Evolutionary conservation across 1,284 basidiomycete species (phyloP).

Genomic region (Sphaerobolus stellatus): DNA sequence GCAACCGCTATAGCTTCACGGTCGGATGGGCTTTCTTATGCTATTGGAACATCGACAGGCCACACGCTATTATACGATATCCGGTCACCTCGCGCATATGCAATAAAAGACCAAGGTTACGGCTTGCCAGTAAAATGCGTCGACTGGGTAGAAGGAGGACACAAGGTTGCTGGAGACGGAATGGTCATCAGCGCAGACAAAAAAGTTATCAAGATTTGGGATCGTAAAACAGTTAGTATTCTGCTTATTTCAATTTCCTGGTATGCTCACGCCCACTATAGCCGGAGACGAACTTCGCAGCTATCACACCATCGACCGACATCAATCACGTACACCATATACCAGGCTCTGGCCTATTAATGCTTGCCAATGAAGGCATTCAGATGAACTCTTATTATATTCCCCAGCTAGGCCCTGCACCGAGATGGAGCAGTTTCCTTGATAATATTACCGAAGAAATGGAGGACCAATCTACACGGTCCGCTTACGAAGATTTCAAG

Average conservation of each 20-base stretch:
- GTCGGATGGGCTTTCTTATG: conserved; percentile 88
- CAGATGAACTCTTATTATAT: conserved; percentile 92
- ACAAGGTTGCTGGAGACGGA: conserved; percentile 80
- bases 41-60: conserved; percentile 92
- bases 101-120: conserved; percentile 96
- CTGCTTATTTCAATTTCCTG: conserved; percentile 1
- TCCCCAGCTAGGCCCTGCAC: conserved; percentile 94
- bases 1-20: conserved; percentile 86
- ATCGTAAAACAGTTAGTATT: conserved; percentile 72
- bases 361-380: conserved; percentile 91
- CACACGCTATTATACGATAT: conserved; percentile 96
- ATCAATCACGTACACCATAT: conserved; percentile 89
- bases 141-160: conserved; percentile 87
- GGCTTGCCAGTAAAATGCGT: conserved; percentile 88
- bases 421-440: conserved; percentile 95
- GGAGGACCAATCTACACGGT: conserved; percentile 81
- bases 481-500: conserved; percentile 94
- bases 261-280: conserved; percentile 28
- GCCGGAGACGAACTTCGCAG: conserved; percentile 88
- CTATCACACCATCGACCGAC: conserved; percentile 87
- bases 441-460: conserved; percentile 98
- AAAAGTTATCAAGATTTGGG: conserved; percentile 97
- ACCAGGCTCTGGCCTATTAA: conserved; percentile 79
- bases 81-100: conserved; percentile 80
- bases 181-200: conserved; percentile 88